Evolutionary conservation across 106 monocot genomes (phyloP).

Genomic region (Xerophyta viscosa): DNA sequence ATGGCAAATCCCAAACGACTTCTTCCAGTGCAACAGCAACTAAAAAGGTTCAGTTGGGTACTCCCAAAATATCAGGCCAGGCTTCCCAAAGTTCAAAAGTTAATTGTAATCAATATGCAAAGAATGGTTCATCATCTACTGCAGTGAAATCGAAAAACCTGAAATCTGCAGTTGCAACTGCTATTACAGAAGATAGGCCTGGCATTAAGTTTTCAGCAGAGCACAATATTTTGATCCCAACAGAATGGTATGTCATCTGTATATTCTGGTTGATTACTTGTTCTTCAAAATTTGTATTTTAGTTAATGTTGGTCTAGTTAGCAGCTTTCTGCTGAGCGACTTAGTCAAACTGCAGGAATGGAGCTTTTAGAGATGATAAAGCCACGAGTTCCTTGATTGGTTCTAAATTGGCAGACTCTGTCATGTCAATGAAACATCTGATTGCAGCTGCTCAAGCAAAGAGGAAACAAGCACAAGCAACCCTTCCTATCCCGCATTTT

Average conservation of each 20-base stretch:
- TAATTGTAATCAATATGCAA: constrained; percentile 18
- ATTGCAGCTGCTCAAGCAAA: constrained; percentile 95
- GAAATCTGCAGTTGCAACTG: constrained; percentile 21
- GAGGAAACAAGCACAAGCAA: constrained; percentile 48
- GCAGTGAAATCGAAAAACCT: constrained; percentile 36
- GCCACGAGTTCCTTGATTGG: constrained; percentile 14
- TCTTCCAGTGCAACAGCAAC: constrained; percentile 5
- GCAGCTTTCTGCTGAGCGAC: neutral
- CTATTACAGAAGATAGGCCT: constrained; percentile 39
- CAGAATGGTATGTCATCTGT: constrained; percentile 20
- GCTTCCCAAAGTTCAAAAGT: constrained; percentile 12
- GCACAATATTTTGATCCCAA: constrained; percentile 19
- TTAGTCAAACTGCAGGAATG: constrained; percentile 24
- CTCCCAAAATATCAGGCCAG: constrained; percentile 29
- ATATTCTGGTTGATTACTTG: neutral
- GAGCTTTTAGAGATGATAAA: constrained; percentile 16
- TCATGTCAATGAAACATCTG: constrained; percentile 70
- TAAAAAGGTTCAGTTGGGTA: constrained; percentile 28
- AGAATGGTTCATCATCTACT: constrained; percentile 25
- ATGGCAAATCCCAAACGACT: constrained; percentile 16
- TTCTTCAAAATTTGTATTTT: neutral
- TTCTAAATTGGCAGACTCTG: constrained; percentile 32
- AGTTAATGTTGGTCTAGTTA: constrained; percentile 1
- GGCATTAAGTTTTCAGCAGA: too few species aligned
- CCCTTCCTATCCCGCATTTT: constrained; percentile 1